phyloP scores from a whole-genome alignment of 805 yeast species.

The Saccharomycopsis fibuligera region DNA sequence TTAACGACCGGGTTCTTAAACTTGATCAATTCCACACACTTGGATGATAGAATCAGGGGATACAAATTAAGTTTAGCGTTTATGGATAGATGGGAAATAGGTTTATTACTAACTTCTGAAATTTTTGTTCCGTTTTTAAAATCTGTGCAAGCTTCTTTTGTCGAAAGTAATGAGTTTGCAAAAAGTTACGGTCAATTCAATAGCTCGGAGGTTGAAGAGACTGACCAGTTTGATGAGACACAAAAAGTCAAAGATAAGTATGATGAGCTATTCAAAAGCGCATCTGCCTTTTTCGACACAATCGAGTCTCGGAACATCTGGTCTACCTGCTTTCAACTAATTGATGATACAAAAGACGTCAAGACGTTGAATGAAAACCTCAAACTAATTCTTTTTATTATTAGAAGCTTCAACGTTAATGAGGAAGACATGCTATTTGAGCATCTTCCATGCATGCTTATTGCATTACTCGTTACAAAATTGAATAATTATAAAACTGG shows the following conservation, averaged over 20 bases:
- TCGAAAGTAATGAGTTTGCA: conserved; percentile 5
- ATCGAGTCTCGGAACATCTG: conserved; percentile 79
- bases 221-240: neutral
- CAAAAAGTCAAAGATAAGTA: conserved; percentile 24
- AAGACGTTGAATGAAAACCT: conserved; percentile 28
- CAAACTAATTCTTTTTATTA: conserved; percentile 50
- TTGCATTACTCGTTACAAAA: conserved; percentile 25
- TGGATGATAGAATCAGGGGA: conserved; percentile 39
- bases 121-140: conserved; percentile 60
- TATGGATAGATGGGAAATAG: conserved; percentile 94
- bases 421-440: conserved; percentile 82
- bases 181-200: too few relatives aligned
- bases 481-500: neutral
- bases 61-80: conserved; percentile 63
- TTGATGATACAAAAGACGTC: conserved; percentile 2
- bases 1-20: conserved; percentile 49
- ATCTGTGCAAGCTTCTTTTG: conserved; percentile 25
- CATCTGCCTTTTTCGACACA: conserved; percentile 73
- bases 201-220: too few relatives aligned
- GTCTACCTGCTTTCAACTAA: conserved; percentile 44
- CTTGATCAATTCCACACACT: conserved; percentile 29
- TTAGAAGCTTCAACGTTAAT: conserved; percentile 60
- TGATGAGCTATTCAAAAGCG: conserved; percentile 48
- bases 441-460: conserved; percentile 68
- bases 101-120: conserved; percentile 63